Evolutionary conservation across 1,139 yeast genomes (phyloP), one percentile per base, ranked within the genome.

Genomic region (Kazachstania sp.): DNA sequence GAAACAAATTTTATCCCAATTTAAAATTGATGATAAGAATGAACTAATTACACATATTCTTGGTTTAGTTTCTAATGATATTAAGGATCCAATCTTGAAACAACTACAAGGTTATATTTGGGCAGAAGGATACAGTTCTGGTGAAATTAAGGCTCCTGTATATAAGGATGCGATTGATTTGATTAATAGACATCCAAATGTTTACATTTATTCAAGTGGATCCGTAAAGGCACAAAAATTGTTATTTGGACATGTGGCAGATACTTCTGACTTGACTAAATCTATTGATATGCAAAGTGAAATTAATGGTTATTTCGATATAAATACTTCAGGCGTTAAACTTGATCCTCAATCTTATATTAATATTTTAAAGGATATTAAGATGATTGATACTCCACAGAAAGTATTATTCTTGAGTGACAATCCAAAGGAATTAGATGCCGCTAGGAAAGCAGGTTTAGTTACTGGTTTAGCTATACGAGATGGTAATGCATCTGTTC

Each of bases 171-270:
- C 95, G 1, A 73, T 86, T 47, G 68, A 70, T 0, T 74, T 77
- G 45, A 77, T 88, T 47, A 58, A 70, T 46, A 48, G 58, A 1
- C 57, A 58, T 1, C 53, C 57, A 26, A 67, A 69, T 6, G 70
- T 86, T 0, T 86, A 74, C 61, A 87, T 90, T 18, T 90, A 90
- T 66, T 87, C 97, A 0, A 85, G 95, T n/a, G 97, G 97, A 0
- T 83, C 94, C 44, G 79, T 90, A 32, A 76, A 79, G 49, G 97
- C 97, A 0, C 97, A 90, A 59, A 81, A 81, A 53, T 68, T 88
- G 50, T 69, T 90, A 49, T 86, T 90, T 60, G 73, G 73, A 0
- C 77, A 86, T 61, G 90, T 85, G 5, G 66, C 68, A 41, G 52
- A 51, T 34, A 51, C 52, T 6, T 60, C 64, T 34, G 58, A 56